Evolutionary conservation across 495 filamentous ascomycete species (phyloP).

Genomic region (Hypomontagnella submonticulosa): DNA sequence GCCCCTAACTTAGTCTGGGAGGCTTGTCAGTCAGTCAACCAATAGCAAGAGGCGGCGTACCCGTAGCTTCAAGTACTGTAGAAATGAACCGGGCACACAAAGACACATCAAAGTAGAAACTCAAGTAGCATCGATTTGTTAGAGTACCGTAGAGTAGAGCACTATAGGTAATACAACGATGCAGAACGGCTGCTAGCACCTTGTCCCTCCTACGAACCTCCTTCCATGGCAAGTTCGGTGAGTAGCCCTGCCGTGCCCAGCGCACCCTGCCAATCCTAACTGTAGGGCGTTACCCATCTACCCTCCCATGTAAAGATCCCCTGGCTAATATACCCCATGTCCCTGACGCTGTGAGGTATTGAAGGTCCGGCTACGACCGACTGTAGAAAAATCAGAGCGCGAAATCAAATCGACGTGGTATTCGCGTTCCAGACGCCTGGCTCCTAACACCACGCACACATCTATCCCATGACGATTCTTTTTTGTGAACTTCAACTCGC

Average conservation of each 20-base stretch:
- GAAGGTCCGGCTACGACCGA: slow-evolving; percentile 2
- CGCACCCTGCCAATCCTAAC: slow-evolving; percentile 1
- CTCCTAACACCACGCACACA: slow-evolving; percentile 27
- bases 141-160: slow-evolving; percentile 9
- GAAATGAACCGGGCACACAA: slow-evolving; percentile 20
- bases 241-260: slow-evolving; percentile 13
- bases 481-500: slow-evolving; percentile 21
- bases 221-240: slow-evolving; percentile 30
- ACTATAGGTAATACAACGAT: slow-evolving; percentile 31
- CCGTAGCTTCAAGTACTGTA: slow-evolving; percentile 1
- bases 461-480: slow-evolving; percentile 20
- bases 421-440: slow-evolving; percentile 15
- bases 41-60: not conserved
- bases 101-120: slow-evolving; percentile 27
- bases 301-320: not conserved
- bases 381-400: slow-evolving; percentile 16
- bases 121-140: slow-evolving; percentile 13
- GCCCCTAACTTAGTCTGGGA: slow-evolving; percentile 26
- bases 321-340: slow-evolving; percentile 4
- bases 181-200: slow-evolving; percentile 10
- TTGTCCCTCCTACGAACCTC: slow-evolving; percentile 24
- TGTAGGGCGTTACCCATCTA: slow-evolving; percentile 2
- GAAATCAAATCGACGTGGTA: slow-evolving; percentile 29
- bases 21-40: not conserved
- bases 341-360: slow-evolving; percentile 5